Conservation (phyloP, 2,329 filamentous ascomycete genomes). For the Colletotrichum ledebouriae region DNA sequence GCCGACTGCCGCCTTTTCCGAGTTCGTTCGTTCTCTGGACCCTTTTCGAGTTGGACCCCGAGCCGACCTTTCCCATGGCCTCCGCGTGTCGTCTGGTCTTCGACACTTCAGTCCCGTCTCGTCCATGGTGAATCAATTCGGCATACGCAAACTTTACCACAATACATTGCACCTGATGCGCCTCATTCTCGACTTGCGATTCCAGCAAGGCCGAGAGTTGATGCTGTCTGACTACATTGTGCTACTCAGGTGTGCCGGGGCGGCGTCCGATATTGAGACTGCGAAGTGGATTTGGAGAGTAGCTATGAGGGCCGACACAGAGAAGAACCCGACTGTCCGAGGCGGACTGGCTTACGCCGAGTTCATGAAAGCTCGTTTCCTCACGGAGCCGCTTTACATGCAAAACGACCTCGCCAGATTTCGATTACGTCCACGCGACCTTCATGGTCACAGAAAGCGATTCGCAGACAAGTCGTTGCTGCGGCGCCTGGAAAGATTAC, state of each 20-base stretch:
- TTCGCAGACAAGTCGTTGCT: conserved; percentile 19
- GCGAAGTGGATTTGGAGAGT: conserved; percentile 54
- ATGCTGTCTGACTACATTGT: conserved; percentile 58
- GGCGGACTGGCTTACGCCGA: conserved; percentile 57
- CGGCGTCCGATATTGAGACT: conserved; percentile 54
- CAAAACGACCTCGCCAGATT: conserved; percentile 59
- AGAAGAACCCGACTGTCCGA: conserved; percentile 49
- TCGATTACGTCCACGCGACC: conserved; percentile 56
- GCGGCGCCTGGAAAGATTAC: conserved; percentile 29
- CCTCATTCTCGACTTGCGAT: conserved; percentile 52
- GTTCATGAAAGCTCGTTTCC: conserved; percentile 62
- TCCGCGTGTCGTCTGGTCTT: conserved; percentile 56
- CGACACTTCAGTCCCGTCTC: conserved; percentile 55
- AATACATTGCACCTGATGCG: conserved; percentile 53
- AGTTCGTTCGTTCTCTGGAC: conserved; percentile 73
- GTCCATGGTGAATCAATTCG: conserved; percentile 57
- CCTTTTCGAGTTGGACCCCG: conserved; percentile 64
- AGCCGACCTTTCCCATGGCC: conserved; percentile 62
- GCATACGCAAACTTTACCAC: conserved; percentile 59
- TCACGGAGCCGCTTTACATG: conserved; percentile 61
- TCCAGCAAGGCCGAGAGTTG: conserved; percentile 47
- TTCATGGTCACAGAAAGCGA: conserved; percentile 47
- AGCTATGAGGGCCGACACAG: conserved; percentile 44
- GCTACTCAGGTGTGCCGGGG: conserved; percentile 62
- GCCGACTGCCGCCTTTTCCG: conserved; percentile 70